Base-by-base conservation (phyloP, 768 basidiomycete species). In the Dendrothele bispora region DNA sequence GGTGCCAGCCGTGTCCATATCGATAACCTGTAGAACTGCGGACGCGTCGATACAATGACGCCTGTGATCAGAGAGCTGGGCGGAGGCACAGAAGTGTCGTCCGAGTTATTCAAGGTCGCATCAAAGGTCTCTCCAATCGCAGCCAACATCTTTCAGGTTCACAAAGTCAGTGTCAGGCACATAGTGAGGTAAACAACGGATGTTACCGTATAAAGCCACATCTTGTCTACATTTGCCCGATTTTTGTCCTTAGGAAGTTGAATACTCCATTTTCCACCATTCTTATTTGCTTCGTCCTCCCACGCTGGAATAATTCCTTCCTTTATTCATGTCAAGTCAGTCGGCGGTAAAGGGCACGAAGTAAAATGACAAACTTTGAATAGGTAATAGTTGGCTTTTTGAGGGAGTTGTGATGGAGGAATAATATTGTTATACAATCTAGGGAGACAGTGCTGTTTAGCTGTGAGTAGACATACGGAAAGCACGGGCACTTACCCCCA, bases 101-200 rank as follows among this genome's bases (percentile, higher is more conserved):
- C 79, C 38, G 69, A 60, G 49, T 62, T 61, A 20, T 84, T 77
- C 39, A 91, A 78, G 45, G 84, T 80, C 14, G 95, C 92, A 68
- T 98, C 97, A 65, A 97, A 98, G 0, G 94, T 99, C 71, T 99
- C 97, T 44, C 97, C 97, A 55, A 99, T 99, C 37, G 95, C 97
- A 51, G 97, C 97, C 49, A 99, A 84, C 95, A 98, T 98, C 97
- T 98, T 66, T 3, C n/a, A 11, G 24, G 47, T 21, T 49, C 11
- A 35, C 34, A 49, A 46, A 37, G 34, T 45, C 38, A 34, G 14
- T n/a, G n/a, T 45, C 38, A 17, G 49, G 50, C 49, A 39, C 49
- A 25, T 30, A 18, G 8, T 35, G 25, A 8, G 26, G 26, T 22
- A 11, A 35, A 38, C 20, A 32, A 42, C 39, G 21, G 25, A 44